Evolutionary conservation across 2,329 filamentous ascomycete genomes (phyloP).

Genomic region (Moelleriella libera): DNA sequence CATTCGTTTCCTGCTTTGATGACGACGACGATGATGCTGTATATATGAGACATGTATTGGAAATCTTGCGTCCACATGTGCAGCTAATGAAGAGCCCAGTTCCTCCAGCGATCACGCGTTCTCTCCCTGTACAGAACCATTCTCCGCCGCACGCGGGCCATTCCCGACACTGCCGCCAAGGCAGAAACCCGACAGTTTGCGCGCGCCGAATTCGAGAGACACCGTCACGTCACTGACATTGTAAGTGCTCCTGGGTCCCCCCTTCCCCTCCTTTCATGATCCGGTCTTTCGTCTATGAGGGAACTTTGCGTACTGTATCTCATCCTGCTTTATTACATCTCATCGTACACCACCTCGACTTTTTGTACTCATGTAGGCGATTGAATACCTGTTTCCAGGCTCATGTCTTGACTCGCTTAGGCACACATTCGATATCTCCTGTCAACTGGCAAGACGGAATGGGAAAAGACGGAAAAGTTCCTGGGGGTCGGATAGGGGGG

Average conservation of each 20-base stretch:
- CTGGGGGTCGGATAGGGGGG: constrained; percentile 19
- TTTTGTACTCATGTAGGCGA: background rate
- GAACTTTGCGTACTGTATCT: too few relatives aligned
- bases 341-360: background rate
- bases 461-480: constrained; percentile 43
- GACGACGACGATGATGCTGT: background rate
- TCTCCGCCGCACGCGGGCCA: constrained; percentile 37
- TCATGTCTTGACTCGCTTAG: constrained; percentile 15
- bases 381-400: background rate
- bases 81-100: constrained; percentile 22
- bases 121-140: constrained; percentile 45
- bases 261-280: too few relatives aligned
- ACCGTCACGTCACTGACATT: constrained; percentile 39
- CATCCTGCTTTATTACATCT: background rate
- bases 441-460: constrained; percentile 51
- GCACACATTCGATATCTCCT: constrained; percentile 48
- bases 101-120: constrained; percentile 40
- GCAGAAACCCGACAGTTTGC: constrained; percentile 43
- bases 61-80: too few relatives aligned
- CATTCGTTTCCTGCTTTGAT: background rate
- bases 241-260: constrained; percentile 23
- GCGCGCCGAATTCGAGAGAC: constrained; percentile 46
- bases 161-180: constrained; percentile 34
- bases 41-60: too few relatives aligned
- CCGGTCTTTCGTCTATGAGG: too few relatives aligned